A percentile compares a stretch with the other conserved stretches of the same genome.
Evolutionary conservation across 345 rosid genomes (phyloP).

Genomic region (Citrus inodora): DNA sequence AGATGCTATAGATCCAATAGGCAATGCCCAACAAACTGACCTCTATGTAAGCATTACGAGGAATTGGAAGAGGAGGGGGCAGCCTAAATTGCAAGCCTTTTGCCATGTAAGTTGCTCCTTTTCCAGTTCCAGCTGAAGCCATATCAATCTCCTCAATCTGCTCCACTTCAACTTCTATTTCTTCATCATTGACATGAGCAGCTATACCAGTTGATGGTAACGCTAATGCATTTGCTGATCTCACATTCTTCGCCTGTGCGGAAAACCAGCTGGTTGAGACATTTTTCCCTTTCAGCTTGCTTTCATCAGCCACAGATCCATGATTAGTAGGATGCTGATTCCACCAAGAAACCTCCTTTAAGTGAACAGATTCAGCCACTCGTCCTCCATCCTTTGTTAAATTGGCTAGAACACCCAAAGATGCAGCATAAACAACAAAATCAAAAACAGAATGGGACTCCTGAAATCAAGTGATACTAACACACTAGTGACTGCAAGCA

Average conservation of each 20-base stretch:
- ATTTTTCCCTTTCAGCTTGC: conserved; percentile 47
- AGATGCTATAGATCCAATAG: background rate
- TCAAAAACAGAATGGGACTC: background rate
- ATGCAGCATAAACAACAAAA: conserved; percentile 12
- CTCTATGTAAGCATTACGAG: conserved; percentile 39
- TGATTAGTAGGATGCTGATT: conserved; percentile 26
- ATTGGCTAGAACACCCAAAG: conserved; percentile 22
- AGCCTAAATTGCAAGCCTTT: conserved; percentile 38
- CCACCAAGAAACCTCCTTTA: conserved; percentile 41
- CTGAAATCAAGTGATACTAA: background rate
- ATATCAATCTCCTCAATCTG: conserved; percentile 38
- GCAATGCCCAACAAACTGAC: conserved; percentile 21
- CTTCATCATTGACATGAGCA: conserved; percentile 51
- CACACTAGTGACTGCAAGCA: background rate
- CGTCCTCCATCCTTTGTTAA: conserved; percentile 28
- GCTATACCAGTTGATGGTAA: conserved; percentile 71
- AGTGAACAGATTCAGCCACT: conserved; percentile 22
- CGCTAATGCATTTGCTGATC: conserved; percentile 17
- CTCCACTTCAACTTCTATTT: conserved; percentile 50
- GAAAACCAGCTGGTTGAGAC: conserved; percentile 31
- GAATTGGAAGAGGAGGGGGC: conserved; percentile 46
- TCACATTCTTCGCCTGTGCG: conserved; percentile 32
- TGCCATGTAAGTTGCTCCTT: background rate
- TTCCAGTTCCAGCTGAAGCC: conserved; percentile 18
- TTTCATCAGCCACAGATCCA: conserved; percentile 34